Base-by-base conservation (phyloP, 2,329 filamentous ascomycete species). In the Xylariaceae sp. region DNA sequence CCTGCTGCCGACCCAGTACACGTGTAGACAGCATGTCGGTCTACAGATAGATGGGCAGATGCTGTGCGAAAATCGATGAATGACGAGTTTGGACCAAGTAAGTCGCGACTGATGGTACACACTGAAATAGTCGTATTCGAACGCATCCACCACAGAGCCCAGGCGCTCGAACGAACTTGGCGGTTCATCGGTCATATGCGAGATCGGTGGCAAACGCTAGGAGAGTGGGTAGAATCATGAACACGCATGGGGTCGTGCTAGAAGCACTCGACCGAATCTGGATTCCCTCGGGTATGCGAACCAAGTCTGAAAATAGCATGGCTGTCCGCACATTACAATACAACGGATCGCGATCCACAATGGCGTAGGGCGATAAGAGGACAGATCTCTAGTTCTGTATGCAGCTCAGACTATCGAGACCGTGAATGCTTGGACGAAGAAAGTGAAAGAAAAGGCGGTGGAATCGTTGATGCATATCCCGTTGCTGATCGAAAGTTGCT, bases 171-270 rank as follows among this genome's bases (percentile, higher is more conserved):
- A 54, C 48, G 55, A 55, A 55, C 44, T 37, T 54, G 15, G 17
- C 58, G 10, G 45, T 37, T 55, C 37, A 51, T 56, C 44, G 50
- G 47, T 55, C 49, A 37, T 30, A 48, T 57, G 39, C 9, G 39
- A 58, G 39, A 10, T 39, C 30, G 51, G 34, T 15, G 56, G 53
- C 10, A 53, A 52, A 34, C 23, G 34, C 11, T 18, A 30, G n/a
- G 18, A 49, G 6, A 49, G 23, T 51, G 47, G 53, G 53, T 51
- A 48, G n/a, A 34, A 37, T 48, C 18, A 47, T 18, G 7, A 4
- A 39, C 17, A 51, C 47, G 17, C 39, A 53, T 55, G 30, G 23
- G 44, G 49, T 51, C 23, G 37, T 37, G 51, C 34, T 17, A 49
- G 11, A 56, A 44, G 49, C 41, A 51, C 30, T 37, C 17, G 44